phyloP scores from a whole-genome alignment of 306 rosid species.

The Gastrolobium villosum region DNA sequence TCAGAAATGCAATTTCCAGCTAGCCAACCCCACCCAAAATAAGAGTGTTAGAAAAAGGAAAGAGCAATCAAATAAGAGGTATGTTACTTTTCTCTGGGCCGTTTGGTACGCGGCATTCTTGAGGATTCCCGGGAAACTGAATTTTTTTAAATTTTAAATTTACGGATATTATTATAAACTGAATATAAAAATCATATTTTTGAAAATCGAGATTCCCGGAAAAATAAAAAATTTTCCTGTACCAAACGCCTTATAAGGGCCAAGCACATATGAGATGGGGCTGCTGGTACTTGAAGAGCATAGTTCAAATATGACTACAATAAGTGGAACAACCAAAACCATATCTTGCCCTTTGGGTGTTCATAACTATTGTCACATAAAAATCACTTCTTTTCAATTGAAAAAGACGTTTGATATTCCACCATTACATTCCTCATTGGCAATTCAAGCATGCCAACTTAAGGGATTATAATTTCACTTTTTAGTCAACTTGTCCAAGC shows the following conservation, averaged over 20 bases:
- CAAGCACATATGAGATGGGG: conserved; percentile 39
- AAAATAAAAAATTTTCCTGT: too few relatives aligned
- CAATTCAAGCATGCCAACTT: conserved; percentile 32
- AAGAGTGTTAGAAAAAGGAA: too few relatives aligned
- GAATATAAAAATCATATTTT: too few relatives aligned
- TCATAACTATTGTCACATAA: conserved; percentile 40
- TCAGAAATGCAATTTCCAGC: conserved; percentile 23
- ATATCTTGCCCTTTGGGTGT: conserved; percentile 39
- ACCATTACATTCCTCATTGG: conserved; percentile 38
- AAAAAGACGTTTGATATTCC: conserved; percentile 44
- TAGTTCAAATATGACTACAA: conserved; percentile 38
- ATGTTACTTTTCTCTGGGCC: not conserved
- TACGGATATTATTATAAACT: too few relatives aligned
- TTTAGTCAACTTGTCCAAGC: conserved; percentile 56
- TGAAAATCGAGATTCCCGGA: too few relatives aligned
- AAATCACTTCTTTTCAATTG: conserved; percentile 45
- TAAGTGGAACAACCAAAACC: conserved; percentile 41
- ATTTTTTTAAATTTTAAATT: too few relatives aligned
- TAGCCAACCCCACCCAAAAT: conserved; percentile 8
- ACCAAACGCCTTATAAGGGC: too few relatives aligned
- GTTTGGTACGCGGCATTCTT: too few relatives aligned
- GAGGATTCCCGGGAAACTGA: too few relatives aligned
- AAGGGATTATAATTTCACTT: conserved; percentile 38
- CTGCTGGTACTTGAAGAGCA: conserved; percentile 39
- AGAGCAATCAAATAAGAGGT: conserved; percentile 28